Conservation (phyloP, 1,139 yeast species). For the Taphrina communis region DNA sequence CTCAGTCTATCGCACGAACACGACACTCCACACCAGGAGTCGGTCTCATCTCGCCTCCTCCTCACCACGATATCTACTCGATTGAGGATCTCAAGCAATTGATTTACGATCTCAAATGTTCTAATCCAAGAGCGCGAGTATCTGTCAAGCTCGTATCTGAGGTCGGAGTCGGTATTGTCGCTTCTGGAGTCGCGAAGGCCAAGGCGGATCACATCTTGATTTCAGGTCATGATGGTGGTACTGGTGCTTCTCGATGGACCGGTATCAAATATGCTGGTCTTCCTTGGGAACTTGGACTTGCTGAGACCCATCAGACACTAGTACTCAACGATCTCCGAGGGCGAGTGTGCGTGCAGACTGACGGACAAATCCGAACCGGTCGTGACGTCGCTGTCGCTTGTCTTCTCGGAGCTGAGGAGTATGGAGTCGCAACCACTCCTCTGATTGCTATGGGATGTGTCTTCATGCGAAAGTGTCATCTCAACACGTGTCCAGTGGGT, state of each 20-base stretch:
- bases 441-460: constrained; percentile 97
- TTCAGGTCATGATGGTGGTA: constrained; percentile 99
- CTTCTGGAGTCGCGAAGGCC: constrained; percentile 98
- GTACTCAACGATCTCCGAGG: constrained; percentile 96
- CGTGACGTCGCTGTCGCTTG: constrained; percentile 96
- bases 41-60: constrained; percentile 96
- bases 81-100: constrained; percentile 97
- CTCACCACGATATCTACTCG: constrained; percentile 97
- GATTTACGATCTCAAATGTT: constrained; percentile 93
- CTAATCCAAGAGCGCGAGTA: constrained; percentile 96
- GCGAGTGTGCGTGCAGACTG: constrained; percentile 92
- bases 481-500: constrained; percentile 96
- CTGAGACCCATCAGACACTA: constrained; percentile 96
- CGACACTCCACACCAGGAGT: constrained; percentile 97
- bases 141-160: constrained; percentile 96
- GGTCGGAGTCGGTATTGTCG: constrained; percentile 98
- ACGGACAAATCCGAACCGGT: constrained; percentile 96
- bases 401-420: constrained; percentile 95
- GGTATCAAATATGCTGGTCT: constrained; percentile 96
- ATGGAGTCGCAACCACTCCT: constrained; percentile 98
- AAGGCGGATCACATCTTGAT: constrained; percentile 95
- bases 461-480: constrained; percentile 91
- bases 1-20: constrained; percentile 86
- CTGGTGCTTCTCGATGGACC: constrained; percentile 98
- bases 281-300: constrained; percentile 98